Evolutionary conservation across 2,329 filamentous ascomycete genomes (phyloP).

Genomic region (Nothomitra cinnamomea): DNA sequence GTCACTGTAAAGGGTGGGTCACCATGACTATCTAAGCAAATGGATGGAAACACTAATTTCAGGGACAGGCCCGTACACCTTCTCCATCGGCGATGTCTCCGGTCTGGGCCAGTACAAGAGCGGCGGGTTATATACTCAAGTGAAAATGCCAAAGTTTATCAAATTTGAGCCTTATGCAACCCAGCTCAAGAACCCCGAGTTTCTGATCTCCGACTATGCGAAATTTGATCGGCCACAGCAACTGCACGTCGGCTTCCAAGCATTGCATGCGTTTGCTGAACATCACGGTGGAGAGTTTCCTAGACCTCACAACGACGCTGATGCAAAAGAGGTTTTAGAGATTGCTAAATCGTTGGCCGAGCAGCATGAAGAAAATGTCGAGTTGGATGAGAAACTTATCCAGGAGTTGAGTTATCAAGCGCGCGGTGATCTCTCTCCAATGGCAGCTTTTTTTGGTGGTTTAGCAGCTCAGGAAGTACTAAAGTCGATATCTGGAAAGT

Average conservation of each 20-base stretch:
- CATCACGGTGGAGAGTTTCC: conserved; percentile 55
- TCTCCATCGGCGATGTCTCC: conserved; percentile 88
- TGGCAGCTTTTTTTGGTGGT: conserved; percentile 91
- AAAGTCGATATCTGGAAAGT: conserved; percentile 95
- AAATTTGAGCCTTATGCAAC: conserved; percentile 70
- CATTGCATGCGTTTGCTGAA: conserved; percentile 71
- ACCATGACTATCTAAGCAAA: no score
- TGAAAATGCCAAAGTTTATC: conserved; percentile 94
- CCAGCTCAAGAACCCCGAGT: conserved; percentile 72
- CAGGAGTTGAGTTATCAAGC: conserved; percentile 92
- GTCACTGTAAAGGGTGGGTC: conserved; percentile 63
- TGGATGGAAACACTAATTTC: not conserved
- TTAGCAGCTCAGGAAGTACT: conserved; percentile 86
- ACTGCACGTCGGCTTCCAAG: conserved; percentile 83
- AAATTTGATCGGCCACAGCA: conserved; percentile 93
- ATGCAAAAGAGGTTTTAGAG: conserved; percentile 62
- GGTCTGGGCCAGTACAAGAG: conserved; percentile 72
- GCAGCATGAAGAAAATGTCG: conserved; percentile 49
- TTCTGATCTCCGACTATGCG: conserved; percentile 86
- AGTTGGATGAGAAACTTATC: conserved; percentile 82
- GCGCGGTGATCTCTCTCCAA: conserved; percentile 71
- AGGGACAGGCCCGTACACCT: conserved; percentile 59
- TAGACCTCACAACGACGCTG: conserved; percentile 65
- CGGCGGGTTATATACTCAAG: conserved; percentile 82
- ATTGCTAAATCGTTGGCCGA: conserved; percentile 58